Conservation (phyloP, 306 rosid genomes). For the Malus orientalis region DNA sequence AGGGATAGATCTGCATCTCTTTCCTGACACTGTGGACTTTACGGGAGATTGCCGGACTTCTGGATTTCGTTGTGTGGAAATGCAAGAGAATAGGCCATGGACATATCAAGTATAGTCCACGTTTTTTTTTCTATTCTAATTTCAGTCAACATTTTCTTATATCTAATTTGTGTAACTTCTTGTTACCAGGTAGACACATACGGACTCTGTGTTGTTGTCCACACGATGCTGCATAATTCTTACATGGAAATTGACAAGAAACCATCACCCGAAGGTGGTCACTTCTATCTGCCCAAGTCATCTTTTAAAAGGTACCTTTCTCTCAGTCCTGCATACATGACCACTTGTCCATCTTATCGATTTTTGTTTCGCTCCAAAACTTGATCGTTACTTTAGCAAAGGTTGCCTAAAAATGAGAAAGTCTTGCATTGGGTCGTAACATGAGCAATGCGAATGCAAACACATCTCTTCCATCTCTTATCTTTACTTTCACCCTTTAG, state of each 20-base stretch:
- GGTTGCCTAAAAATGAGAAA: too few species aligned
- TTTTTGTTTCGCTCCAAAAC: not conserved
- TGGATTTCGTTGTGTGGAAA: constrained; percentile 88
- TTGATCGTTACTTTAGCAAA: not conserved
- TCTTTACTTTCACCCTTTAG: not conserved
- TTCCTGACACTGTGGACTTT: constrained; percentile 57
- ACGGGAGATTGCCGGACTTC: constrained; percentile 85
- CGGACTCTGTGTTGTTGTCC: constrained; percentile 75
- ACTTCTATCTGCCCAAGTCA: constrained; percentile 51
- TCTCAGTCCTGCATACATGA: not conserved
- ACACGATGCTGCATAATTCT: constrained; percentile 69
- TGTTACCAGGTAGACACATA: constrained; percentile 66
- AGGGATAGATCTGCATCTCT: constrained; percentile 75
- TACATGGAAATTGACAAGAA: constrained; percentile 78
- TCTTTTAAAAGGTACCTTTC: constrained; percentile 62
- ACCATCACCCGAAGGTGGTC: constrained; percentile 49
- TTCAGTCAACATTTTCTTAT: constrained; percentile 9
- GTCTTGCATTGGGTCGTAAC: not conserved
- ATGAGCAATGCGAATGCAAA: not conserved
- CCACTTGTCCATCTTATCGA: not conserved
- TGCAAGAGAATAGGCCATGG: constrained; percentile 80
- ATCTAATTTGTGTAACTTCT: not conserved
- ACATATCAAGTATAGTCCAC: constrained; percentile 61
- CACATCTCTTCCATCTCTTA: not conserved
- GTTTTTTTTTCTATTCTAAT: not conserved